Conservation (phyloP, 306 rosid genomes). For the Lagenaria siceraria region DNA sequence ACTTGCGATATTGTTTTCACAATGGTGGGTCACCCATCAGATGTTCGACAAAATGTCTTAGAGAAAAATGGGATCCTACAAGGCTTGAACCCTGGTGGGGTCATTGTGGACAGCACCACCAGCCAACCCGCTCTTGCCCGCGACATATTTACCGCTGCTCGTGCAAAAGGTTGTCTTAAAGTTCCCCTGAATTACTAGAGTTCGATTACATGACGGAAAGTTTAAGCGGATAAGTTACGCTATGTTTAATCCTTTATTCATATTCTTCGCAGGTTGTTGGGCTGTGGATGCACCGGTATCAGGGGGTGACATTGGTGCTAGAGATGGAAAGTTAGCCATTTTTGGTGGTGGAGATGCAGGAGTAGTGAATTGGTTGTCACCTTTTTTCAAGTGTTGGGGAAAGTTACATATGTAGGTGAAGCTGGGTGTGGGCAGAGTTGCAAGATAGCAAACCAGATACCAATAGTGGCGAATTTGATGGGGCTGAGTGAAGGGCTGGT, state of each 20-base stretch:
- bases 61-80: slow-evolving; percentile 22
- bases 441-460: slow-evolving; percentile 70
- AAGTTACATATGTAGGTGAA: slow-evolving; percentile 38
- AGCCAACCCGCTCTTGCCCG: slow-evolving; percentile 66
- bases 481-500: slow-evolving; percentile 68
- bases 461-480: slow-evolving; percentile 40
- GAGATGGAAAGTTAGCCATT: slow-evolving; percentile 65
- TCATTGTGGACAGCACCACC: slow-evolving; percentile 57
- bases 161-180: background rate
- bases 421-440: slow-evolving; percentile 71
- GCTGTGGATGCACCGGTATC: slow-evolving; percentile 79
- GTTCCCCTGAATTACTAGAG: background rate
- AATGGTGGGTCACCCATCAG: slow-evolving; percentile 65
- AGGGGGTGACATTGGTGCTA: slow-evolving; percentile 76
- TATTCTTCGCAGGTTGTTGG: slow-evolving; percentile 25
- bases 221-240: background rate
- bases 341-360: slow-evolving; percentile 47
- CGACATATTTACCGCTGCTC: slow-evolving; percentile 32
- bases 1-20: slow-evolving; percentile 48
- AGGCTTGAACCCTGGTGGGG: slow-evolving; percentile 33
- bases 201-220: background rate
- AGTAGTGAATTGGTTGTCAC: slow-evolving; percentile 48
- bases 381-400: slow-evolving; percentile 44
- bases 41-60: slow-evolving; percentile 43
- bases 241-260: background rate